Percentiles rank a stretch among this genome's conserved stretches.
Conservation (phyloP, 2,329 filamentous ascomycete species). For the Hypoxylon sp. region DNA sequence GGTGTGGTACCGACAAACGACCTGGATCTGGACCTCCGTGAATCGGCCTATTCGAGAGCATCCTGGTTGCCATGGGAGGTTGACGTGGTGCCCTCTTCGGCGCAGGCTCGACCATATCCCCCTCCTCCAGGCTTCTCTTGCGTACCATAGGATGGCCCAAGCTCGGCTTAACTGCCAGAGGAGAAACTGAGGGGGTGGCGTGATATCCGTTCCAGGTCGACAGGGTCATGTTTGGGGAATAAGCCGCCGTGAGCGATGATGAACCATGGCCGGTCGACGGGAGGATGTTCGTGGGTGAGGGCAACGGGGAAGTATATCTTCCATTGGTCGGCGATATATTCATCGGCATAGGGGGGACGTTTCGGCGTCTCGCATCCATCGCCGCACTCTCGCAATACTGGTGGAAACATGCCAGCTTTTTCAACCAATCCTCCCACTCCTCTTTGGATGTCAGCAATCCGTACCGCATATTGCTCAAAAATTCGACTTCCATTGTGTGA, state of each 20-base stretch:
- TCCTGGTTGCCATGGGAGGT: conserved; percentile 41
- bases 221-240: conserved; percentile 56
- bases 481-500: conserved; percentile 99
- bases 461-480: conserved; percentile 98
- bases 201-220: conserved; percentile 57
- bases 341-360: conserved; percentile 49
- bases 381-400: conserved; percentile 82
- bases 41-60: conserved; percentile 43
- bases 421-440: conserved; percentile 90
- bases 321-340: conserved; percentile 55
- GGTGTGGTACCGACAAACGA: conserved; percentile 76
- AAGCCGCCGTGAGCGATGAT: conserved; percentile 53
- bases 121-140: conserved; percentile 65
- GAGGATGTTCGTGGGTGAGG: conserved; percentile 60
- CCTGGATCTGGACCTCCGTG: conserved; percentile 48
- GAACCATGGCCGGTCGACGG: conserved; percentile 51
- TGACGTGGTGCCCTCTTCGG: conserved; percentile 62
- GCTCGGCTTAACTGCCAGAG: conserved; percentile 61
- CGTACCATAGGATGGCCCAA: conserved; percentile 56
- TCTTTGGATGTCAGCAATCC: conserved; percentile 86
- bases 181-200: conserved; percentile 58
- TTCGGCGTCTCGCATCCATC: conserved; percentile 51
- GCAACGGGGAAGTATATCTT: conserved; percentile 59
- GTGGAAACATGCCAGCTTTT: conserved; percentile 83
- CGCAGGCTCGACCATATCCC: conserved; percentile 63